Evolutionary conservation across 2,329 filamentous ascomycete species (phyloP), one percentile per base, ranked within the genome.

Genomic region (Hypoxylon sp.): DNA sequence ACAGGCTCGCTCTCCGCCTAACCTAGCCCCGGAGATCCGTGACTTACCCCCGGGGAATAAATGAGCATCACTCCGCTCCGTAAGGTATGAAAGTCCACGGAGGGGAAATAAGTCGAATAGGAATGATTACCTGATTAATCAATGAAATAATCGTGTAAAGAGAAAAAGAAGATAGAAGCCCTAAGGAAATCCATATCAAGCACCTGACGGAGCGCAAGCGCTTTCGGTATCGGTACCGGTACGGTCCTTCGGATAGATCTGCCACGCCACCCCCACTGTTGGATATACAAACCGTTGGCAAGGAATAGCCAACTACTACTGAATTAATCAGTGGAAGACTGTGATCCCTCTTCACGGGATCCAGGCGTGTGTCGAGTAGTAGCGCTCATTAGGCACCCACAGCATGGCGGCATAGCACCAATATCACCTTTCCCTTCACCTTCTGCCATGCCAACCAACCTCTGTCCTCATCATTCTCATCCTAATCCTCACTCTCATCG

Each of bases 151-250:
- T 21, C 15, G 2, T 13, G 39, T 27, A 55, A 53, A 37, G 17
- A 37, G 50, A 27, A 61, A 53, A 32, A 60, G 17, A 11, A 31
- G 31, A 50, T 8, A 62, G 47, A 32, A 65, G 58, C 51, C 75
- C 75, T 3, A 75, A 72, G 31, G 74, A 72, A 15, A 51, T 76
- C 32, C 73, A 76, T 56, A 76, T 74, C 17, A 76, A 76, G 51
- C 75, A 76, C 51, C 68, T 77, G 32, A 76, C 74, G 3, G 73
- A 75, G 64, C 57, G 71, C 1, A 73, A 77, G 35, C 72, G 75
- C 51, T 75, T 76, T 62, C 61, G 75, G n/a, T n/a, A n/a, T n/a
- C n/a, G n/a, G n/a, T n/a, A n/a, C n/a, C n/a, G 24, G 24, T 27
- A 5, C 24, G 24, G 24, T 74, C 75, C 54, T 56, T 62, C n/a